A percentile compares a stretch with the other conserved stretches of the same genome.
These are phyloP conservation scores for Candida stauntonica DNA, from an alignment of 805 yeast species.

Conservation along the genomic window DNA sequence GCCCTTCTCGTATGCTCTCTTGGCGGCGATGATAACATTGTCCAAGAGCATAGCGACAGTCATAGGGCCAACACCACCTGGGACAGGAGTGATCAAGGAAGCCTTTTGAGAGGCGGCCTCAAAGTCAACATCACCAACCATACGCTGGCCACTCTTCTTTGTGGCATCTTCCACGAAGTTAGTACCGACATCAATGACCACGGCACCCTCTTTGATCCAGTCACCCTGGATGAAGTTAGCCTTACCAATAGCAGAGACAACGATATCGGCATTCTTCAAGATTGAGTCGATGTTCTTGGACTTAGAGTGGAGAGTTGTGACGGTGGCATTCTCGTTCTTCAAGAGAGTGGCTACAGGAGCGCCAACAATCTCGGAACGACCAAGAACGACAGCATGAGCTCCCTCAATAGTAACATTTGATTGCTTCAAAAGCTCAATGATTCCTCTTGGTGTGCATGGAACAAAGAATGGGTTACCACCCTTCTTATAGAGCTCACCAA, in stretches of 20 bases:
- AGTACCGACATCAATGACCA: slow-evolving; percentile 80
- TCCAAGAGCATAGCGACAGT: slow-evolving; percentile 81
- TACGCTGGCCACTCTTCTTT: slow-evolving; percentile 62
- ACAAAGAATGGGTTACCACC: slow-evolving; percentile 66
- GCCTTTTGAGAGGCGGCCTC: slow-evolving; percentile 51
- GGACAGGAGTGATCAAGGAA: slow-evolving; percentile 72
- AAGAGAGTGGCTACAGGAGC: slow-evolving; percentile 71
- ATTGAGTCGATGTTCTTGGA: slow-evolving; percentile 49
- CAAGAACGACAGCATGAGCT: slow-evolving; percentile 75
- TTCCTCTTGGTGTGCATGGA: slow-evolving; percentile 85
- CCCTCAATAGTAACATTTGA: slow-evolving; percentile 56
- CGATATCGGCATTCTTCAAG: slow-evolving; percentile 64
- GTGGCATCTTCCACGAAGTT: slow-evolving; percentile 65
- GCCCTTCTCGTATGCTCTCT: slow-evolving; percentile 31
- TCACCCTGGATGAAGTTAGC: slow-evolving; percentile 68
- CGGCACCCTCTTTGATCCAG: slow-evolving; percentile 65
- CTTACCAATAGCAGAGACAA: slow-evolving; percentile 71
- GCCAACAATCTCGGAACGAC: slow-evolving; percentile 85
- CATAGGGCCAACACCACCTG: slow-evolving; percentile 93
- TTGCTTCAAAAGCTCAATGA: slow-evolving; percentile 57
- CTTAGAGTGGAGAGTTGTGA: slow-evolving; percentile 67
- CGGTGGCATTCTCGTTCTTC: slow-evolving; percentile 69
- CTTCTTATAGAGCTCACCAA: slow-evolving; percentile 71
- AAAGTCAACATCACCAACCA: slow-evolving; percentile 78
- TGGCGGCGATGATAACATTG: slow-evolving; percentile 68